Evolutionary conservation across 2,329 filamentous ascomycete species (phyloP), one percentile per base, ranked within the genome.

Genomic region (Claviceps cyperi): DNA sequence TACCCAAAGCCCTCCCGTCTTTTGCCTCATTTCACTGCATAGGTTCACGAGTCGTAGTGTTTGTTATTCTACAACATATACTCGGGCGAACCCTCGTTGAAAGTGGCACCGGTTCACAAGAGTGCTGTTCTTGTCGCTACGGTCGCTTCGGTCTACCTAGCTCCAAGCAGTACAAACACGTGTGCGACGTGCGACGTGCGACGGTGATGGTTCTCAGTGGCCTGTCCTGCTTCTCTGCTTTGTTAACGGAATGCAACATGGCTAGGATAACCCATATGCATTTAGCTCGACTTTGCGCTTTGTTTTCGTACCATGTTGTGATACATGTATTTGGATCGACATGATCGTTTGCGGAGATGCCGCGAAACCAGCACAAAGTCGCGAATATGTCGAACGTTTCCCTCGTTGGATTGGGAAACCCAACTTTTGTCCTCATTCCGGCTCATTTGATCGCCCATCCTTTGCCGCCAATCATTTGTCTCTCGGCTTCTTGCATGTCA

Each of bases 271-370:
- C 8, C 48, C 21, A 24, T 19, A 4, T 32, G 28, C 9, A 32
- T 32, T 32, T 11, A 32, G 28, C 28, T 9, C 28, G 28, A 9
- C 28, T 37, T 48, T 28, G 28, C 39, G 8, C 19, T 37, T 14
- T 45, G 19, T 6, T 35, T 35, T 35, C 14, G 45, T 38, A 19
- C 24, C 11, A 11, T 9, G 5, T 35, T 46, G 44, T 43, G 37
- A 37, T 43, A 52, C 38, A 44, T 47, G 47, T 43, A 40, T 52
- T 24, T 35, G 19, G 24, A 28, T 19, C 39, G 35, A 49, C 39
- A 37, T 37, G 35, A 43, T 21, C 47, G 41, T 40, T 32, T 9
- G 32, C 50, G 41, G 47, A 43, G 38, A 46, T 38, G 22, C 21
- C 32, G 46, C 21, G 22, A 41, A 44, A 8, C 9, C 19, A 21